Evolutionary conservation across 2,329 filamentous ascomycete species (phyloP).

Genomic region (Hymenoscyphus albidus): DNA sequence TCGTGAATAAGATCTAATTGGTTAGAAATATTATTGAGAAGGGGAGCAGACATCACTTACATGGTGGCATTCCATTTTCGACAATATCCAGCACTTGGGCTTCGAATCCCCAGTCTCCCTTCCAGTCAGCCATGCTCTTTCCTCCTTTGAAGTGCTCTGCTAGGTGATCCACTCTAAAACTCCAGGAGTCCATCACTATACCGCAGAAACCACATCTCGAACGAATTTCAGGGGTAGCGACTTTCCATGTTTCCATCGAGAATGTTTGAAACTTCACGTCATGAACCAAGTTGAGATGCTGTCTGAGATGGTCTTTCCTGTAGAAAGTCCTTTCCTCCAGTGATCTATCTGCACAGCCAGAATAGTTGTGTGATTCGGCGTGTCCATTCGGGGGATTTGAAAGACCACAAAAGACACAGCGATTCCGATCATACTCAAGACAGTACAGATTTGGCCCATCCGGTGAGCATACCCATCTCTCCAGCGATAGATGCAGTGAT

Average conservation of each 20-base stretch:
- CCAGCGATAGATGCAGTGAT: constrained; percentile 60
- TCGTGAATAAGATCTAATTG: constrained; percentile 57
- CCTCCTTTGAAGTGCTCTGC: constrained; percentile 66
- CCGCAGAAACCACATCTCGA: constrained; percentile 65
- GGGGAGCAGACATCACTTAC: constrained; percentile 42
- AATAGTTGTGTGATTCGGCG: constrained; percentile 56
- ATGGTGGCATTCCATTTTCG: constrained; percentile 64
- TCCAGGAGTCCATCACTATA: constrained; percentile 59
- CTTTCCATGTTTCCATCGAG: constrained; percentile 65
- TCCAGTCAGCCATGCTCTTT: constrained; percentile 65
- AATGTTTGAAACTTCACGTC: constrained; percentile 54
- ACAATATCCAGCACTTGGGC: constrained; percentile 57
- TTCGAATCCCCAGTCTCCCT: constrained; percentile 67
- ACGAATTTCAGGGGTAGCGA: constrained; percentile 56
- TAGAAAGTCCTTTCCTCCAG: constrained; percentile 62
- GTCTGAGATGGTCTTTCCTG: constrained; percentile 63
- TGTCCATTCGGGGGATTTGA: constrained; percentile 53
- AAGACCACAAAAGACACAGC: constrained; percentile 59
- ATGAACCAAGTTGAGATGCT: constrained; percentile 61
- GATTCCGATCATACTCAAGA: constrained; percentile 53
- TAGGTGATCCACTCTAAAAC: constrained; percentile 56
- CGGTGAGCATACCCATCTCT: constrained; percentile 62
- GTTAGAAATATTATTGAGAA: constrained; percentile 16
- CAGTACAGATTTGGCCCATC: constrained; percentile 54
- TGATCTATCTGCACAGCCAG: constrained; percentile 62